Conservation (phyloP, 768 basidiomycete genomes). For the Chalciporus chontae region DNA sequence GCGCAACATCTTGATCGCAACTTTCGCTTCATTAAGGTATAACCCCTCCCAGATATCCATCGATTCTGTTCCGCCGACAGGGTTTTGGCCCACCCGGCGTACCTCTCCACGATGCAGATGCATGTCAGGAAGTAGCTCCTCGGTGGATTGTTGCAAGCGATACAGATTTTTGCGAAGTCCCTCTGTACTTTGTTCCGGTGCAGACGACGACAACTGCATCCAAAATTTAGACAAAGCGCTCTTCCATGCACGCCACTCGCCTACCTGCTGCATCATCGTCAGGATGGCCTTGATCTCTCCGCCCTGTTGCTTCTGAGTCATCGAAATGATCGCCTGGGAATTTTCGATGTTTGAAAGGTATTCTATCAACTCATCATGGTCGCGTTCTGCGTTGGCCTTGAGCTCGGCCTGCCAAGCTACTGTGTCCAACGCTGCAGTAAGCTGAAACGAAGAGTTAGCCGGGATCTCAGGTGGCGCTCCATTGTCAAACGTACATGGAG, state of each 20-base stretch:
- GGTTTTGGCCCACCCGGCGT: conserved; percentile 43
- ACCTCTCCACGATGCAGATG: conserved; percentile 54
- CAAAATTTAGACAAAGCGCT: too few relatives aligned
- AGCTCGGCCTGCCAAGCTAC: conserved; percentile 48
- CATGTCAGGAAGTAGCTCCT: conserved; percentile 46
- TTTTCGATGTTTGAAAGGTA: conserved; percentile 44
- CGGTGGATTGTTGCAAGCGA: conserved; percentile 43
- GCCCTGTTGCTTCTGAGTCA: conserved; percentile 30
- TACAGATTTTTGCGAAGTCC: conserved; percentile 50
- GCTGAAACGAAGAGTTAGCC: conserved; percentile 26
- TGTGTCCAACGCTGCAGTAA: conserved; percentile 44
- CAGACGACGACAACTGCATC: background rate
- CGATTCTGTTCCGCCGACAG: conserved; percentile 48
- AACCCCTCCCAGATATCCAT: conserved; percentile 57
- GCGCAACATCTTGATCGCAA: conserved; percentile 55
- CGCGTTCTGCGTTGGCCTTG: conserved; percentile 34
- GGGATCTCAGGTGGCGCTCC: background rate
- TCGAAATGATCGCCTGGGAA: conserved; percentile 34
- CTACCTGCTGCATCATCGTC: conserved; percentile 48
- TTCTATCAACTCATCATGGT: conserved; percentile 41
- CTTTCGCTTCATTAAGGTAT: conserved; percentile 51
- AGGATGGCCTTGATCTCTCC: conserved; percentile 42
- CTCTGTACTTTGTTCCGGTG: conserved; percentile 29
- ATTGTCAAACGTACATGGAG: conserved; percentile 40
- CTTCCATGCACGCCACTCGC: background rate